Conservation (phyloP, 2,329 filamentous ascomycete species). For the Fusarium compactum region DNA sequence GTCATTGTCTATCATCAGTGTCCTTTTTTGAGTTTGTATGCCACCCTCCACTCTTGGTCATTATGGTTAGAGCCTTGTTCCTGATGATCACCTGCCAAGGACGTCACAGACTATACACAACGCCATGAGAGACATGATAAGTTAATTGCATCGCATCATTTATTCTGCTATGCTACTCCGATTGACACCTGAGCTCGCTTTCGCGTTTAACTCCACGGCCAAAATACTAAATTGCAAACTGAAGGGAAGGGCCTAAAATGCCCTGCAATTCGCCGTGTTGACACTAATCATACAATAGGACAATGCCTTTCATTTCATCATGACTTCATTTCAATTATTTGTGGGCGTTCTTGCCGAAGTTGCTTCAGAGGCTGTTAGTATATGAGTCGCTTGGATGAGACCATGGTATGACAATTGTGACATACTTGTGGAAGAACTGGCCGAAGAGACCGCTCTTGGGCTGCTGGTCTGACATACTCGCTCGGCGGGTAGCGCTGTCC, state of each 20-base stretch:
- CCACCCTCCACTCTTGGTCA: not conserved
- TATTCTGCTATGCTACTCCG: conserved; percentile 20
- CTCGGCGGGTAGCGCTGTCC: conserved; percentile 62
- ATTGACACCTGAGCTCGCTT: conserved; percentile 22
- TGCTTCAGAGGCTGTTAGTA: conserved; percentile 41
- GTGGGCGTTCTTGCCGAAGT: conserved; percentile 51
- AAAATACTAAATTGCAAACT: conserved; percentile 8
- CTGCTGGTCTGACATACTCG: conserved; percentile 67
- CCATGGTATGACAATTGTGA: not conserved
- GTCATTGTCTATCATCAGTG: not conserved
- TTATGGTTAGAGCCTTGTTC: not conserved
- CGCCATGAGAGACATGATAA: not conserved
- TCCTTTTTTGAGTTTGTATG: not conserved
- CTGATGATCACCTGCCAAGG: not conserved
- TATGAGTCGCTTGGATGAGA: not conserved
- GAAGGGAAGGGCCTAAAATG: not conserved
- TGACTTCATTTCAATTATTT: conserved; percentile 41
- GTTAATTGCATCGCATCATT: conserved; percentile 9
- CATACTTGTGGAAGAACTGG: conserved; percentile 69
- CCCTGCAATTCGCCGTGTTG: conserved; percentile 2
- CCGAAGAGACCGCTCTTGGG: conserved; percentile 63
- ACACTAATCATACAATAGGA: conserved; percentile 18
- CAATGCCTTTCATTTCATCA: conserved; percentile 2
- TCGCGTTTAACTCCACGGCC: conserved; percentile 14
- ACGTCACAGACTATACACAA: not conserved